phyloP scores from a whole-genome alignment of 257 asterid genomes.

The Cruciata laevipes region DNA sequence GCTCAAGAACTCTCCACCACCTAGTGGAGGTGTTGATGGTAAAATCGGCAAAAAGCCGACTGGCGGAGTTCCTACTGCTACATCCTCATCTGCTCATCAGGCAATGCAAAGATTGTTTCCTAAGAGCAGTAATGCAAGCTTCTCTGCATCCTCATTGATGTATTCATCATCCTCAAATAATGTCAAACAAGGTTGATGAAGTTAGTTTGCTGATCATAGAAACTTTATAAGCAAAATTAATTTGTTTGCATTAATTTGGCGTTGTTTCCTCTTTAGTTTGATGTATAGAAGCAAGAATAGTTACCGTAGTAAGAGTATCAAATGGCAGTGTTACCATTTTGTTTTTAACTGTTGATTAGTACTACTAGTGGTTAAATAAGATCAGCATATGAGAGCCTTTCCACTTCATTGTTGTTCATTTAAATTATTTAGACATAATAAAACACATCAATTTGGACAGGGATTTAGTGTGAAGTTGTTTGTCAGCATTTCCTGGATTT shows the following conservation, averaged over 20 bases:
- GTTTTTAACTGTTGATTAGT: background rate
- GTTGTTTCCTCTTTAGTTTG: constrained; percentile 8
- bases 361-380: background rate
- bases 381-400: background rate
- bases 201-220: background rate
- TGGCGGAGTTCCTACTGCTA: constrained; percentile 13
- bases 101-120: constrained; percentile 19
- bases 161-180: constrained; percentile 30
- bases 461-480: background rate
- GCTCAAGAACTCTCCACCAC: constrained; percentile 25
- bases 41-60: constrained; percentile 1
- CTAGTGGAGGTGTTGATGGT: background rate
- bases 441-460: background rate
- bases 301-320: constrained; percentile 1
- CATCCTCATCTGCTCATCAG: constrained; percentile 31
- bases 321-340: background rate
- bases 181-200: constrained; percentile 12
- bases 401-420: background rate
- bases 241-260: background rate
- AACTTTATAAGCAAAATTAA: background rate
- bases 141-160: constrained; percentile 35
- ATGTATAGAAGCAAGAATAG: constrained; percentile 18
- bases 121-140: constrained; percentile 32
- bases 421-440: background rate
- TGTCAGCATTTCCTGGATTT: constrained; percentile 6